phyloP scores from a whole-genome alignment of 169 alveolate genomes.

The Cryptosporidium ryanae region DNA sequence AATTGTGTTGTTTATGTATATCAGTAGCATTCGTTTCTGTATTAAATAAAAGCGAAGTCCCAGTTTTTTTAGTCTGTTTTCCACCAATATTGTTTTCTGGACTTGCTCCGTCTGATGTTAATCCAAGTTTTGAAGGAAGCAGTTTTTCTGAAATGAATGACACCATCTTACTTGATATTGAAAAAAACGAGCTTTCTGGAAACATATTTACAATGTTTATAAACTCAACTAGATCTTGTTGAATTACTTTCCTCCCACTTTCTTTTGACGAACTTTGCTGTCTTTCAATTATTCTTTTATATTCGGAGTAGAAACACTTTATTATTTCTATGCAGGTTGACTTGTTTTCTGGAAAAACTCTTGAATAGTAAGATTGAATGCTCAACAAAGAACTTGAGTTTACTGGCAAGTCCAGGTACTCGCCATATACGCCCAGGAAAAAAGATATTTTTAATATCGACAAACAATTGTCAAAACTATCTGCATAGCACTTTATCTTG shows the following conservation, averaged over 20 bases:
- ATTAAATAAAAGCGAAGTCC: slow-evolving; percentile 8
- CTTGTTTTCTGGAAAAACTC: slow-evolving; percentile 12
- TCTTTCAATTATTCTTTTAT: not conserved
- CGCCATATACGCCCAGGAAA: slow-evolving; percentile 28
- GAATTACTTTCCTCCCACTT: slow-evolving; percentile 12
- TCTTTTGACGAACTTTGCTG: not conserved
- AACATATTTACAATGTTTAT: not conserved
- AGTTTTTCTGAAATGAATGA: slow-evolving; percentile 14
- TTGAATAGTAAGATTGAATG: slow-evolving; percentile 39
- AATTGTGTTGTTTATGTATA: not conserved
- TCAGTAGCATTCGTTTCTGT: not conserved
- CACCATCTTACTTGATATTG: slow-evolving; percentile 7
- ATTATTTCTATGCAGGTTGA: slow-evolving; percentile 18
- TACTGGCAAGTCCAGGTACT: slow-evolving; percentile 22
- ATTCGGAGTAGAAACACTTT: slow-evolving; percentile 6
- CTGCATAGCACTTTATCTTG: slow-evolving; percentile 19
- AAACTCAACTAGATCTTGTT: slow-evolving; percentile 3
- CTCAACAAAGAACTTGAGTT: slow-evolving; percentile 36
- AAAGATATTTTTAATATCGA: slow-evolving; percentile 24
- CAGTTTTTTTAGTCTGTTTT: slow-evolving; percentile 7
- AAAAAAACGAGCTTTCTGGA: slow-evolving; percentile 20
- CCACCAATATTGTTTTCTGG: not conserved
- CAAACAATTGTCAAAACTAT: slow-evolving; percentile 21
- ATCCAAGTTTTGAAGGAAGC: not conserved
- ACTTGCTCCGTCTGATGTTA: not conserved